phyloP scores from a whole-genome alignment of 768 basidiomycete genomes.

The Rhodosporidiobolus sp. region DNA sequence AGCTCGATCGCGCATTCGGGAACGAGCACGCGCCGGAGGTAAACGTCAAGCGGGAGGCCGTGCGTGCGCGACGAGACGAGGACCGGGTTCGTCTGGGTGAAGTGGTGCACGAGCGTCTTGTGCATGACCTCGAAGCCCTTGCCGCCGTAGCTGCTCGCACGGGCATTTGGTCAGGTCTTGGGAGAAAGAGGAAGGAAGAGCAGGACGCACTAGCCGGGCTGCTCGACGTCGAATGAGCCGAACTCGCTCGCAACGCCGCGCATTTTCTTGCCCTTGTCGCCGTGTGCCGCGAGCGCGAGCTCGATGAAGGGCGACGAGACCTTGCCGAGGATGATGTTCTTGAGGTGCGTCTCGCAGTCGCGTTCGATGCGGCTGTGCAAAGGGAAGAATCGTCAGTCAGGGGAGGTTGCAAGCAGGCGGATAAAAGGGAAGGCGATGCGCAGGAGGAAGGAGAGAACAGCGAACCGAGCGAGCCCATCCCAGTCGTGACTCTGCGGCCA shows the following conservation, averaged over 20 bases:
- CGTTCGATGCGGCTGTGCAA: conserved; percentile 28
- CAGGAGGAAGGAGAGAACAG: background rate
- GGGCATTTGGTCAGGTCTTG: background rate
- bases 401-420: background rate
- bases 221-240: conserved; percentile 71
- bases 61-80: conserved; percentile 52
- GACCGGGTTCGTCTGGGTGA: conserved; percentile 55
- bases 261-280: conserved; percentile 62
- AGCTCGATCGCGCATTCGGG: conserved; percentile 79
- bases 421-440: no score
- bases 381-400: background rate
- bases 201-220: conserved; percentile 79
- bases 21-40: conserved; percentile 78
- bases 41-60: conserved; percentile 68
- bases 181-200: background rate
- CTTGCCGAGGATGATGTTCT: conserved; percentile 9
- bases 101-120: conserved; percentile 69
- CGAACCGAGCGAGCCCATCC: conserved; percentile 23
- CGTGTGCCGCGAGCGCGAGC: conserved; percentile 52
- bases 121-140: conserved; percentile 76
- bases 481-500: conserved; percentile 33
- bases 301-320: conserved; percentile 31
- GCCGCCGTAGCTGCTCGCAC: conserved; percentile 69
- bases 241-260: conserved; percentile 72
- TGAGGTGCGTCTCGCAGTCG: conserved; percentile 1